phyloP scores from a whole-genome alignment of 257 asterid genomes.

The Vinca minor region DNA sequence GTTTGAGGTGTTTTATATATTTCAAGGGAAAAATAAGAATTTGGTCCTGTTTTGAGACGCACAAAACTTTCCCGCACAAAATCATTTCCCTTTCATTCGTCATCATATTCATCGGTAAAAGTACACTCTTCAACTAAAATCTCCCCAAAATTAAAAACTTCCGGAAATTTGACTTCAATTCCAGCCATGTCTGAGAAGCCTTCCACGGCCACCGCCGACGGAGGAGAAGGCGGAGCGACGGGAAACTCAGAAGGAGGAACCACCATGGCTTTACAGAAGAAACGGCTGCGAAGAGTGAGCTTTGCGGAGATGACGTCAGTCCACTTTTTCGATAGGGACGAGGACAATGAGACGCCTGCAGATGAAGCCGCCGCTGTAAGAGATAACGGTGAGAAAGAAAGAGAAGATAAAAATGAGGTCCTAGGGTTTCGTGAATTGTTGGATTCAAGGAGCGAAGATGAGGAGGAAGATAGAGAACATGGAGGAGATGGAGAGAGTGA shows the following conservation, averaged over 20 bases:
- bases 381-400: slow-evolving; percentile 1
- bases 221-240: slow-evolving; percentile 27
- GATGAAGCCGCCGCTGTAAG: slow-evolving; percentile 17
- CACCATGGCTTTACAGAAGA: slow-evolving; percentile 49
- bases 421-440: slow-evolving; percentile 30
- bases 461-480: slow-evolving; percentile 28
- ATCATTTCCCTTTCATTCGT: not conserved
- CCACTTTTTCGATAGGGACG: slow-evolving; percentile 88
- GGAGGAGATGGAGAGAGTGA: slow-evolving; percentile 34
- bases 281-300: slow-evolving; percentile 88
- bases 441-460: slow-evolving; percentile 28
- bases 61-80: slow-evolving; percentile 24
- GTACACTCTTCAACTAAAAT: slow-evolving; percentile 3
- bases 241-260: slow-evolving; percentile 54
- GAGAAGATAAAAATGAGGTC: slow-evolving; percentile 17
- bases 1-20: not conserved
- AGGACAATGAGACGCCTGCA: slow-evolving; percentile 54
- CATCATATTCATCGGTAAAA: not conserved
- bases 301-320: slow-evolving; percentile 89
- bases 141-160: not conserved
- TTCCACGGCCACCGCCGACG: slow-evolving; percentile 21
- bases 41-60: not conserved
- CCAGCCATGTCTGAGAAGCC: slow-evolving; percentile 43
- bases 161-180: not conserved
- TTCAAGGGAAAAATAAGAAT: not conserved